Percentiles rank a stretch among this genome's conserved stretches.
phyloP scores from a whole-genome alignment of 1,284 basidiomycete species.

The Sporisorium iseilematis-ciliati region DNA sequence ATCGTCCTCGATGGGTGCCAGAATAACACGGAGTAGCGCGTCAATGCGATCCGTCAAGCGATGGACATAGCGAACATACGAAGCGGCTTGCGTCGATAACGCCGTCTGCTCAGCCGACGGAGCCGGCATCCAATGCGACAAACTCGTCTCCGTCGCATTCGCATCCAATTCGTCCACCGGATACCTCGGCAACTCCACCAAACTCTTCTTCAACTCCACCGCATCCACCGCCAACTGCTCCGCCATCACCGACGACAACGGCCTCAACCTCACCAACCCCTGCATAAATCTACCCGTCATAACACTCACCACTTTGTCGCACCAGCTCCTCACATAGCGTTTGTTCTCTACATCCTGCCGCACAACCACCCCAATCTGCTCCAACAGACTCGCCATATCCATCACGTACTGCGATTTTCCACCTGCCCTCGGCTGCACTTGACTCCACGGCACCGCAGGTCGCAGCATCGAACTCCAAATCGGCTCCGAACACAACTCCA shows the following conservation, averaged over 20 bases:
- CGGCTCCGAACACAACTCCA: constrained; percentile 58
- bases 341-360: constrained; percentile 68
- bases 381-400: constrained; percentile 60
- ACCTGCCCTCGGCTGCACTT: constrained; percentile 31
- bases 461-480: constrained; percentile 65
- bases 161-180: constrained; percentile 44
- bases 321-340: constrained; percentile 65
- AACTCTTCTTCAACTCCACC: constrained; percentile 43
- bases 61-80: constrained; percentile 60
- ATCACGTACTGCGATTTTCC: constrained; percentile 59
- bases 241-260: constrained; percentile 47
- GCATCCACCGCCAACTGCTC: constrained; percentile 61
- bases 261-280: constrained; percentile 58
- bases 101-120: constrained; percentile 41
- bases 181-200: constrained; percentile 63
- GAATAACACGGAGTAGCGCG: constrained; percentile 53
- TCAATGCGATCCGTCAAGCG: constrained; percentile 53
- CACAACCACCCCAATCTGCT: constrained; percentile 64
- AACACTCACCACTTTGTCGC: constrained; percentile 62
- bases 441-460: constrained; percentile 57
- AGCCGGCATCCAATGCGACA: constrained; percentile 38
- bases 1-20: constrained; percentile 32
- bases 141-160: constrained; percentile 25
- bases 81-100: constrained; percentile 35
- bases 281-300: constrained; percentile 53